These are phyloP conservation scores for Nepenthes gracilis DNA, from an alignment of 148 eudicot species.

Conservation along the genomic window DNA sequence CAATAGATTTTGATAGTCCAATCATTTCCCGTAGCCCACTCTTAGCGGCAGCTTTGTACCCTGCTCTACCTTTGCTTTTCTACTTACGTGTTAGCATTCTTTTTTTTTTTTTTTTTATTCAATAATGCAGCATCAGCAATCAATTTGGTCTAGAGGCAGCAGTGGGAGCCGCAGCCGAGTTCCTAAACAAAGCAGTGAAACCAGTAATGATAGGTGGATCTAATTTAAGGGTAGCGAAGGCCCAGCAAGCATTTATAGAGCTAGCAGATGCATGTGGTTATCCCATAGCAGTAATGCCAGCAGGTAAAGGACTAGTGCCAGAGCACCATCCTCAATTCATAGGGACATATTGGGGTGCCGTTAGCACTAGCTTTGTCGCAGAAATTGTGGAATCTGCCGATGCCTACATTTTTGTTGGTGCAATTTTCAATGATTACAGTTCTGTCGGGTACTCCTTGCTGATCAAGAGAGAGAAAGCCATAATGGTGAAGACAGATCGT, in stretches of 20 bases:
- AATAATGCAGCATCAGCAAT: constrained; percentile 43
- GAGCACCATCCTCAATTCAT: constrained; percentile 64
- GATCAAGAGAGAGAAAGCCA: constrained; percentile 56
- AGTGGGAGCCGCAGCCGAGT: constrained; percentile 58
- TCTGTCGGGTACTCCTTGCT: constrained; percentile 77
- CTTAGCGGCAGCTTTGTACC: no score
- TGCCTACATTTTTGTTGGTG: constrained; percentile 71
- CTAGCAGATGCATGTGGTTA: constrained; percentile 66
- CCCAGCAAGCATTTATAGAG: constrained; percentile 50
- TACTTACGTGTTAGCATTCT: no score
- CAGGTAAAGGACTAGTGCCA: constrained; percentile 64
- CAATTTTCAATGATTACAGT: constrained; percentile 76
- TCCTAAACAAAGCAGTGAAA: constrained; percentile 74
- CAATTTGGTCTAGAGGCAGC: constrained; percentile 71
- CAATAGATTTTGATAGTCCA: no score
- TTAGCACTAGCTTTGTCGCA: constrained; percentile 50
- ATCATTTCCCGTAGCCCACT: no score
- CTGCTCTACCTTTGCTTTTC: no score
- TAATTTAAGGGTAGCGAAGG: constrained; percentile 56
- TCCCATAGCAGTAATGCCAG: constrained; percentile 67
- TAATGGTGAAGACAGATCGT: constrained; percentile 59
- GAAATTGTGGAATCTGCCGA: constrained; percentile 85
- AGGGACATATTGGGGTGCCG: constrained; percentile 90
- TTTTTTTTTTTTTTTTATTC: not conserved
- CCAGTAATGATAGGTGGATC: constrained; percentile 70